Conservation (phyloP, 805 yeast genomes). For the Blastobotrys mokoenaii region DNA sequence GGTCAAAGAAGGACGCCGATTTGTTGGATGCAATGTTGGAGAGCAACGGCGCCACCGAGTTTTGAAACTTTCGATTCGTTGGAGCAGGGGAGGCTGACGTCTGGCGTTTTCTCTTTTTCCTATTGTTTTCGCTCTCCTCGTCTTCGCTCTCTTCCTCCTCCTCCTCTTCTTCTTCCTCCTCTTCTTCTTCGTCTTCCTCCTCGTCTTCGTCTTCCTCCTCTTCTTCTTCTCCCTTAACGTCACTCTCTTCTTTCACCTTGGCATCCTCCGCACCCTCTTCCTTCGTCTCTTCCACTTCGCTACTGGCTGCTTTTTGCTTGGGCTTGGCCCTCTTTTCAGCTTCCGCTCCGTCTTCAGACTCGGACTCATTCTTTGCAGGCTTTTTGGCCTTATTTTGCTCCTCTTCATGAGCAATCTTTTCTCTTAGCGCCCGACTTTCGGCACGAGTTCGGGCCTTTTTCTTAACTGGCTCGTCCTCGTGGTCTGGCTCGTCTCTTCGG, state of each 20-base stretch:
- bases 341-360: constrained; percentile 8
- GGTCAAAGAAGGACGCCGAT: constrained; percentile 64
- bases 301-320: constrained; percentile 12
- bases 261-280: constrained; percentile 7
- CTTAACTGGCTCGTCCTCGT: too few species aligned
- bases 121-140: neutral
- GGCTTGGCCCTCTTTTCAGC: constrained; percentile 10
- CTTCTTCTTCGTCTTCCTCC: constrained; percentile 9
- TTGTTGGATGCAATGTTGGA: constrained; percentile 61
- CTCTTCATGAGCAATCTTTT: constrained; percentile 2
- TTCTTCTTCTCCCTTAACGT: constrained; percentile 11
- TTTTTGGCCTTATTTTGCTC: constrained; percentile 2
- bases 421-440: neutral
- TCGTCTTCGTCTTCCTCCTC: constrained; percentile 15
- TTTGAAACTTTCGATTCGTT: constrained; percentile 47
- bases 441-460: too few species aligned
- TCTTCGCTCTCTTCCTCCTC: constrained; percentile 5
- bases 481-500: too few species aligned
- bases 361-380: constrained; percentile 2
- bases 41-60: constrained; percentile 52
- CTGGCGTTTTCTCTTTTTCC: constrained; percentile 13
- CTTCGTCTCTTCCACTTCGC: constrained; percentile 2
- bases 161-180: constrained; percentile 4
- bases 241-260: constrained; percentile 6
- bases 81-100: constrained; percentile 14